Evolutionary conservation across 768 basidiomycete genomes (phyloP).

Genomic region (Tricholoma bakamatsutake): DNA sequence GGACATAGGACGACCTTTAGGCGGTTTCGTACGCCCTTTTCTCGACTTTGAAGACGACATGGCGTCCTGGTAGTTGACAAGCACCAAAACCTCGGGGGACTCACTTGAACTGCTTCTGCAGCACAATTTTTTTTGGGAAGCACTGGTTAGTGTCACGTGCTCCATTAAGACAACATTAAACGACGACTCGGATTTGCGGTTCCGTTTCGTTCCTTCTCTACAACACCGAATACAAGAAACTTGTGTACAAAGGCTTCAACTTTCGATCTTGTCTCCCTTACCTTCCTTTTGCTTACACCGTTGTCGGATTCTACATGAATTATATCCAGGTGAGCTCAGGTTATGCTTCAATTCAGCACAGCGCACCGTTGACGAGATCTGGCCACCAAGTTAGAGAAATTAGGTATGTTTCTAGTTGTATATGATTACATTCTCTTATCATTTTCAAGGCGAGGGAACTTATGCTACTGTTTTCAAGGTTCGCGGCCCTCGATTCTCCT

Average conservation of each 20-base stretch:
- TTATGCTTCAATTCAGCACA: background rate
- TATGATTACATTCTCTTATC: constrained; percentile 26
- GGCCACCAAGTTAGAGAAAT: constrained; percentile 58
- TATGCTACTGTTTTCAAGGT: constrained; percentile 99
- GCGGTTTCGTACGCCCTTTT: constrained; percentile 48
- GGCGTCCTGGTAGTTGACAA: background rate
- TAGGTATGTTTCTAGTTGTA: constrained; percentile 41
- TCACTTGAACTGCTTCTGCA: background rate
- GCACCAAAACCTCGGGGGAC: no score
- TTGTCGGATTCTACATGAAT: constrained; percentile 28
- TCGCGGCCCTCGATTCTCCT: constrained; percentile 7
- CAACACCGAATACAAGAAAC: background rate
- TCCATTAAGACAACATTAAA: background rate
- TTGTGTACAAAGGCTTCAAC: background rate
- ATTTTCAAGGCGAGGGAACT: constrained; percentile 80
- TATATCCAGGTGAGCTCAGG: constrained; percentile 43
- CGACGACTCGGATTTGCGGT: no score
- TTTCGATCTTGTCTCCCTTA: background rate
- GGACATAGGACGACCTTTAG: constrained; percentile 44
- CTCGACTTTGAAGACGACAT: constrained; percentile 47
- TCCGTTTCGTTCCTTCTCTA: no score
- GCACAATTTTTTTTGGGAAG: background rate
- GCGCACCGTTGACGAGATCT: background rate
- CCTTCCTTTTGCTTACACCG: background rate
- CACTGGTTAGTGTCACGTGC: background rate